These are phyloP conservation scores for Rutstroemia sp. DNA, from an alignment of 2,329 filamentous ascomycete species.

Conservation along the genomic window DNA sequence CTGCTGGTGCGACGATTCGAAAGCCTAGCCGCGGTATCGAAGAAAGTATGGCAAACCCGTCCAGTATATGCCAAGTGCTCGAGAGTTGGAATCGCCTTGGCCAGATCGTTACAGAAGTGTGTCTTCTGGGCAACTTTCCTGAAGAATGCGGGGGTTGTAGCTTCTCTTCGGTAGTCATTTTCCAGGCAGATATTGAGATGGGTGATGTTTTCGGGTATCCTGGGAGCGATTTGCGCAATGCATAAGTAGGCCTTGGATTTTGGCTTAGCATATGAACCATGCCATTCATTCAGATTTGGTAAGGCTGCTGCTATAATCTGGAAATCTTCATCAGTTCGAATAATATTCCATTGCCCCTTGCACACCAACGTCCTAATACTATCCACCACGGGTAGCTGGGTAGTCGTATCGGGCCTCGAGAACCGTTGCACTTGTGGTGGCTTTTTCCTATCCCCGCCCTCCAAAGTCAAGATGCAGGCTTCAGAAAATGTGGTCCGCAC, in stretches of 20 bases:
- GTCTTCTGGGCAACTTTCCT: constrained; percentile 48
- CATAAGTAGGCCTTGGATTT: constrained; percentile 68
- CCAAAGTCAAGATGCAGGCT: constrained; percentile 60
- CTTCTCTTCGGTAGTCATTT: constrained; percentile 61
- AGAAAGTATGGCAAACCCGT: constrained; percentile 62
- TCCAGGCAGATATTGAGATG: constrained; percentile 63
- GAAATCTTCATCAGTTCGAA: constrained; percentile 57
- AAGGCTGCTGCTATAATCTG: constrained; percentile 52
- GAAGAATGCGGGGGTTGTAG: constrained; percentile 52
- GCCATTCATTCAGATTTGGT: constrained; percentile 53
- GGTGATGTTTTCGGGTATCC: constrained; percentile 49
- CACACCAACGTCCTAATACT: constrained; percentile 62
- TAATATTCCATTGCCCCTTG: constrained; percentile 72
- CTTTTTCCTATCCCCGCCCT: constrained; percentile 72
- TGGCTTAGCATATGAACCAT: constrained; percentile 55
- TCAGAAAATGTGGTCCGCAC: constrained; percentile 48
- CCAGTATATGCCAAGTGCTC: constrained; percentile 68
- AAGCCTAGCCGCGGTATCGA: constrained; percentile 47
- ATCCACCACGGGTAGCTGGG: constrained; percentile 25
- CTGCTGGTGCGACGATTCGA: constrained; percentile 38
- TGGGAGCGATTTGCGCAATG: constrained; percentile 55
- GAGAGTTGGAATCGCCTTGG: constrained; percentile 50
- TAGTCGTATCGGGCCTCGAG: constrained; percentile 7
- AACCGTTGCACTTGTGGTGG: constrained; percentile 60
- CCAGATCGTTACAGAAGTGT: constrained; percentile 60